These are phyloP conservation scores for Corynascus novoguineensis DNA, from an alignment of 495 filamentous ascomycete species.

Conservation along the genomic window DNA sequence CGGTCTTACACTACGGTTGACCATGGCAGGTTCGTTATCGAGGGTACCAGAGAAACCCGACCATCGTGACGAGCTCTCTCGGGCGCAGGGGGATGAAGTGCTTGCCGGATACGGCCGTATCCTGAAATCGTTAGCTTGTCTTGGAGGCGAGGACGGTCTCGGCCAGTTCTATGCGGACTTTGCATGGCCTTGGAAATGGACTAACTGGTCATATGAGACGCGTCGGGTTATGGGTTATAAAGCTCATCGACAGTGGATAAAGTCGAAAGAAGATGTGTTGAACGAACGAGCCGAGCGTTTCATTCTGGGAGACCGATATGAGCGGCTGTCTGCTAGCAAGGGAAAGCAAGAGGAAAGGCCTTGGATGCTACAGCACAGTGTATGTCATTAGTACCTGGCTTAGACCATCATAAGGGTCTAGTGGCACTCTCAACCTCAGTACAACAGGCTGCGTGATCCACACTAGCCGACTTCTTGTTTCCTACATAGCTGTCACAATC, in stretches of 20 bases:
- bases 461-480: no score
- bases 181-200: constrained; percentile 5
- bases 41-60: not conserved
- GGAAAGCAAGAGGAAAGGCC: not conserved
- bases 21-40: not conserved
- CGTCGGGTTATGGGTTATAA: not conserved
- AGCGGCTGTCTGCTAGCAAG: not conserved
- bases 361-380: not conserved
- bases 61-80: not conserved
- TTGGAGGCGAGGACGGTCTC: not conserved
- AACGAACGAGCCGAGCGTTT: constrained; percentile 2
- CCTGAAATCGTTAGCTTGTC: not conserved
- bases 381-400: not conserved
- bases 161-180: constrained; percentile 4
- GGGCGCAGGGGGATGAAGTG: not conserved
- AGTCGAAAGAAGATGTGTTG: not conserved
- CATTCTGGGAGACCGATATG: not conserved
- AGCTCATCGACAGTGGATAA: not conserved
- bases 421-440: not conserved
- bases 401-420: not conserved
- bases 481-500: no score
- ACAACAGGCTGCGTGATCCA: no score
- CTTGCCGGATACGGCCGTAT: constrained; percentile 4
- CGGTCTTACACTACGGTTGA: not conserved
- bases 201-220: not conserved